A percentile compares a stretch with the other conserved stretches of the same genome.
Evolutionary conservation across 345 rosid genomes (phyloP).

Genomic region (Cardamine occulta): DNA sequence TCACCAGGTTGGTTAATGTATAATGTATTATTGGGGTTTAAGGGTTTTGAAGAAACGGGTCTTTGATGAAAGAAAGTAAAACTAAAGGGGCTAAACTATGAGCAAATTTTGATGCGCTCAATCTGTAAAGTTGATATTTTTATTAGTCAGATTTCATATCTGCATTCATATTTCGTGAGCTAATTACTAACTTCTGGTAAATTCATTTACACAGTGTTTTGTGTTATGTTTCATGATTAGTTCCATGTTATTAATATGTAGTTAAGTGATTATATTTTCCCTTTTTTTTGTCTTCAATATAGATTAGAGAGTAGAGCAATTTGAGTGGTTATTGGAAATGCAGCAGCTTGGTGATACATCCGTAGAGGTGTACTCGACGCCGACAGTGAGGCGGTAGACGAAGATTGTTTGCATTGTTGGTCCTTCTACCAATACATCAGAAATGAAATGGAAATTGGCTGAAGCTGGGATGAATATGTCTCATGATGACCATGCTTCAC

Average conservation of each 20-base stretch:
- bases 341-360: slow-evolving; percentile 67
- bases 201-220: not conserved
- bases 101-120: not conserved
- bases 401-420: slow-evolving; percentile 99
- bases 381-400: slow-evolving; percentile 80
- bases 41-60: not conserved
- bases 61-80: no score
- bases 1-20: slow-evolving; percentile 64
- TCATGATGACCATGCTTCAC: slow-evolving; percentile 97
- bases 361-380: slow-evolving; percentile 81
- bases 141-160: not conserved
- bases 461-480: slow-evolving; percentile 99
- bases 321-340: slow-evolving; percentile 52
- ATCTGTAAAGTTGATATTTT: not conserved
- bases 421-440: slow-evolving; percentile 86
- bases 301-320: slow-evolving; percentile 55
- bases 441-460: slow-evolving; percentile 99
- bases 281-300: not conserved
- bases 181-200: not conserved
- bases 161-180: not conserved
- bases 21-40: slow-evolving; percentile 3
- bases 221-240: not conserved
- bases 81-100: no score
- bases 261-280: not conserved
- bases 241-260: no score